These are phyloP conservation scores for Cordyceps pruinosa DNA, from an alignment of 2,329 filamentous ascomycete genomes.

Conservation along the genomic window DNA sequence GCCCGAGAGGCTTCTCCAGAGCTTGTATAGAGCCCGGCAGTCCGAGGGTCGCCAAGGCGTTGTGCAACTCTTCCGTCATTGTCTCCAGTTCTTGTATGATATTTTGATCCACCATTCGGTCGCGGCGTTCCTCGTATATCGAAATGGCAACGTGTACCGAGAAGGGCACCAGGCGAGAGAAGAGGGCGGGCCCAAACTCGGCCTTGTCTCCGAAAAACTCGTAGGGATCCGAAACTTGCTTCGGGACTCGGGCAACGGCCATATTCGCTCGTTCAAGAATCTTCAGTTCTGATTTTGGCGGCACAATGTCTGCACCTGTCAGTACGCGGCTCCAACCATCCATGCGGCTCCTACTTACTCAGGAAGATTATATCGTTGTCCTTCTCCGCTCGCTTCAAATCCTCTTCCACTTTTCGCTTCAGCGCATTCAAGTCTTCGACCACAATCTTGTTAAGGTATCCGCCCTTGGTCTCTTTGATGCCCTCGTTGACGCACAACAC, in stretches of 20 bases:
- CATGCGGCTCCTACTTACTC: constrained; percentile 39
- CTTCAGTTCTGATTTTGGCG: constrained; percentile 81
- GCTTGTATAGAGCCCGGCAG: constrained; percentile 90
- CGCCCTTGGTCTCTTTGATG: constrained; percentile 67
- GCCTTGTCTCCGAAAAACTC: constrained; percentile 72
- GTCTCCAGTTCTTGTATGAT: constrained; percentile 80
- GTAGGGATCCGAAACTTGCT: constrained; percentile 73
- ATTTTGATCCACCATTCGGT: constrained; percentile 81
- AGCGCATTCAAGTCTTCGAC: constrained; percentile 75
- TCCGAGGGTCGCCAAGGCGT: constrained; percentile 72
- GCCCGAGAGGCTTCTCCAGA: constrained; percentile 84
- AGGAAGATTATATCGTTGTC: constrained; percentile 97
- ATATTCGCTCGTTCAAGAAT: constrained; percentile 82
- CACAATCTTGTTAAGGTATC: constrained; percentile 74
- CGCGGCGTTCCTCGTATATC: constrained; percentile 87
- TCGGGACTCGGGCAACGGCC: constrained; percentile 72
- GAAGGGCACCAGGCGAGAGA: constrained; percentile 88
- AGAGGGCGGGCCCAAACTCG: constrained; percentile 77
- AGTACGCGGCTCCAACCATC: constrained; percentile 15
- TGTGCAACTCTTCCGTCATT: constrained; percentile 72
- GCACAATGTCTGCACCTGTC: constrained; percentile 58
- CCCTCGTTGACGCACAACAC: constrained; percentile 78
- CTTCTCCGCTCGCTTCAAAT: constrained; percentile 85
- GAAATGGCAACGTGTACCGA: constrained; percentile 91
- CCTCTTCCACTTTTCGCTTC: constrained; percentile 76